These are phyloP conservation scores for Sporormia fimetaria DNA, from an alignment of 495 filamentous ascomycete genomes.

Conservation along the genomic window DNA sequence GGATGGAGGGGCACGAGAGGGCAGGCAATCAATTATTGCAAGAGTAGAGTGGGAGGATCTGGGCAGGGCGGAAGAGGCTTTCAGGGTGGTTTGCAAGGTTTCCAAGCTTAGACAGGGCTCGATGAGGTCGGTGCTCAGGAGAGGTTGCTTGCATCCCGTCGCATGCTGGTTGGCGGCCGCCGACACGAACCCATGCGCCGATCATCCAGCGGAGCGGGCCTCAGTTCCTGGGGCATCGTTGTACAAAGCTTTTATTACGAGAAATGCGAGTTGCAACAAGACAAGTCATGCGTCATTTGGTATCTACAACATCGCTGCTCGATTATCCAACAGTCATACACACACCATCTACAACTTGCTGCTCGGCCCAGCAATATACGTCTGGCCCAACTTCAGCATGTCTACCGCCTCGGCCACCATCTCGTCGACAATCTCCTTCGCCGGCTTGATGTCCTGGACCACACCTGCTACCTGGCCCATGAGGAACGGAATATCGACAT, in stretches of 20 bases:
- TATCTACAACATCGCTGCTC: too few species aligned
- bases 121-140: too few species aligned
- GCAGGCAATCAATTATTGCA: neutral
- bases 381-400: slow-evolving; percentile 47
- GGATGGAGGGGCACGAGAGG: slow-evolving; percentile 4
- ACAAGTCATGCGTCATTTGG: too few species aligned
- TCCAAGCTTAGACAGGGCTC: neutral
- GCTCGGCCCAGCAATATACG: slow-evolving; percentile 33
- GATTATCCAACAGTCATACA: neutral
- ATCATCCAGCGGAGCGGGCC: neutral
- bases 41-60: neutral
- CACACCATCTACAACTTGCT: slow-evolving; percentile 20
- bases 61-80: neutral
- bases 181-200: neutral
- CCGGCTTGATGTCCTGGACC: slow-evolving; percentile 64
- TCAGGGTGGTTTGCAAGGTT: too few species aligned
- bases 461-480: slow-evolving; percentile 89
- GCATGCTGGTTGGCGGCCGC: slow-evolving; percentile 2
- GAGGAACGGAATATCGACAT: slow-evolving; percentile 71
- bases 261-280: too few species aligned
- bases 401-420: slow-evolving; percentile 74
- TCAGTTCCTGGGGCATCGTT: neutral
- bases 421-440: slow-evolving; percentile 66
- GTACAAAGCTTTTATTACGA: too few species aligned
- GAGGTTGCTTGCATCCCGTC: too few species aligned